These are phyloP conservation scores for Canariomyces notabilis DNA, from an alignment of 2,329 filamentous ascomycete species.

Conservation along the genomic window DNA sequence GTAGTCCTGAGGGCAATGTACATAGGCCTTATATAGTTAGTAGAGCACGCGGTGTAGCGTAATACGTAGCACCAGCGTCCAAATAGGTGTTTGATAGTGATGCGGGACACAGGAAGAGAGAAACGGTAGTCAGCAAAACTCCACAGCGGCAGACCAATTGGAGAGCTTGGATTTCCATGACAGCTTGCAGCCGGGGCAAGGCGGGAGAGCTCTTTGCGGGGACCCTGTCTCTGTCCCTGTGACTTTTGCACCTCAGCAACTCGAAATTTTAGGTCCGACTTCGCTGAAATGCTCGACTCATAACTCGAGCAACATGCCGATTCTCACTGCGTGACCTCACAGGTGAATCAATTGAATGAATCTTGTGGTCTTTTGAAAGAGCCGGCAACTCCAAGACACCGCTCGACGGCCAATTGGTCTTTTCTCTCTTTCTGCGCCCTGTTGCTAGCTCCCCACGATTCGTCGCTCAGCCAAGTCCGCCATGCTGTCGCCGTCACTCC, in stretches of 20 bases:
- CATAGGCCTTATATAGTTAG: too few species aligned
- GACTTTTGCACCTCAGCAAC: constrained; percentile 21
- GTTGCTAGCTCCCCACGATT: constrained; percentile 1
- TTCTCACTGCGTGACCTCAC: background rate
- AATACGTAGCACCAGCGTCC: too few species aligned
- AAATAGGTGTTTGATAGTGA: too few species aligned
- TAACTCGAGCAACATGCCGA: constrained; percentile 3
- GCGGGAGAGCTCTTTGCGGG: constrained; percentile 21
- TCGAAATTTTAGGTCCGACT: constrained; percentile 28
- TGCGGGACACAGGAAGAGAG: too few species aligned
- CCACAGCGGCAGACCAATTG: constrained; percentile 24
- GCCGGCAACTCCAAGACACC: background rate
- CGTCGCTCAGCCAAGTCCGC: constrained; percentile 7
- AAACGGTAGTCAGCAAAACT: background rate
- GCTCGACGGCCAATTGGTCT: constrained; percentile 14
- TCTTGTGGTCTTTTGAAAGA: background rate
- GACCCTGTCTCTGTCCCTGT: constrained; percentile 24
- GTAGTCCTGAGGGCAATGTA: too few species aligned
- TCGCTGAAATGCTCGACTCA: constrained; percentile 28
- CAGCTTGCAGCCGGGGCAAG: constrained; percentile 6
- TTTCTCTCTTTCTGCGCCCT: constrained; percentile 3
- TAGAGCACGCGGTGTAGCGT: too few species aligned
- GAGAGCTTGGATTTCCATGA: constrained; percentile 26
- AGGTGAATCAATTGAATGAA: constrained; percentile 20
- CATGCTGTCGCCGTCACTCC: constrained; percentile 25